Evolutionary conservation across 805 yeast species (phyloP).

Genomic region (Yarrowia sp.): DNA sequence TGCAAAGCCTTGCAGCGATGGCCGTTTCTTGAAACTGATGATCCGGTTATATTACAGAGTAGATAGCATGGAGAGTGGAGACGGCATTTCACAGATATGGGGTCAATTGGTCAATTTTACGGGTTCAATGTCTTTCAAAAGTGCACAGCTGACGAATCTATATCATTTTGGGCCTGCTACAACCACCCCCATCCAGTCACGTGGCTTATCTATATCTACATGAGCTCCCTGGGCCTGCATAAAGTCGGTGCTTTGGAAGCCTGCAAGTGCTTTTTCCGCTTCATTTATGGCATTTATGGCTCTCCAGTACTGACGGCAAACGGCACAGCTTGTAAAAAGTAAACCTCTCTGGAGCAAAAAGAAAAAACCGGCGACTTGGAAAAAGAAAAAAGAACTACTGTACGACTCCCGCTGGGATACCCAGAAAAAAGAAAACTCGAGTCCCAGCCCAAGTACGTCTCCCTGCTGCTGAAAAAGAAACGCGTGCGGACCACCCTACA

Average conservation of each 20-base stretch:
- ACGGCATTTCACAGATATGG: no score
- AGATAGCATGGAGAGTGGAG: no score
- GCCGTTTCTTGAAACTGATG: background rate
- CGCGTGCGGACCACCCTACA: no score
- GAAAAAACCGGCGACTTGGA: background rate
- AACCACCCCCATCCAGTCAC: background rate
- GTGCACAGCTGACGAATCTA: no score
- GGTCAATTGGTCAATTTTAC: no score
- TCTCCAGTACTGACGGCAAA: background rate
- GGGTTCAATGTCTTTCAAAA: no score
- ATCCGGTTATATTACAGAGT: no score
- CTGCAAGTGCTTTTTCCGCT: background rate
- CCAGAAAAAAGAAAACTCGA: background rate
- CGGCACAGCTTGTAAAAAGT: background rate
- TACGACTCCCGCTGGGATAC: no score
- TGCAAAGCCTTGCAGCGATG: slow-evolving; percentile 4
- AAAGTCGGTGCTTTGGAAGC: no score
- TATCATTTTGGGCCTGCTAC: no score
- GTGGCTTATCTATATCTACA: background rate
- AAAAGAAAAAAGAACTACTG: no score
- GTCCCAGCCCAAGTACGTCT: slow-evolving; percentile 1
- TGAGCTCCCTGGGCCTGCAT: no score
- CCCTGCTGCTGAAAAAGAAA: background rate
- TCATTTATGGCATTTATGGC: background rate
- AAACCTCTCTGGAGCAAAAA: background rate